Evolutionary conservation across 2,329 filamentous ascomycete species (phyloP), one percentile per base, ranked within the genome.

Genomic region (Cryphonectria parasitica): DNA sequence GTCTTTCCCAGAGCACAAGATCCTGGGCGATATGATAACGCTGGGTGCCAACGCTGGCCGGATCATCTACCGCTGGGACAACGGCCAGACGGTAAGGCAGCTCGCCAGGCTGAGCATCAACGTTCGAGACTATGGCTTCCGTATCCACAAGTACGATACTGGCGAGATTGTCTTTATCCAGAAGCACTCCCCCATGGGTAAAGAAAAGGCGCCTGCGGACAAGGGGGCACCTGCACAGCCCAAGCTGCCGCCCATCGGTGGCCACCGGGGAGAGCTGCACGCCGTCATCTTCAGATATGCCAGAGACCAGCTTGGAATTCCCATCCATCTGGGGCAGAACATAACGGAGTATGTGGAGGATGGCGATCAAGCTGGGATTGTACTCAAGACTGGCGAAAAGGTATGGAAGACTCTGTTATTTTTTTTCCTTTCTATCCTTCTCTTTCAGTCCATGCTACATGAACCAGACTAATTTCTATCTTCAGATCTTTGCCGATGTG

Each of bases 31-130:
- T 22, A 49, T 49, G 43, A 49, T 49, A 17, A 49, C 43, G 19
- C 43, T 49, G 1, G 43, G 43, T 8, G 43, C 66, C 36, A 67
- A 67, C 15, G 54, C 66, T 22, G 66, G 66, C 54, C 56, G 66
- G 22, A 67, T 67, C 25, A 67, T 67, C 56, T 28, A 67, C 54
- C 52, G 66, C 39, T 67, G 66, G 66, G 54, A 61, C 36, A 49
- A 67, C 66, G 66, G 66, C 39, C 56, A 61, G 13, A n/a, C 49
- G 6, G 43, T 49, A 6, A 22, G 43, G 43, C 43, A 49, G 43
- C 43, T 49, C 17, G 43, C 43, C 17, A 49, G 43, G 43, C 43
- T 49, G 19, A 49, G 43, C 43, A 49, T 49, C 43, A 49, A 49
- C 6, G 43, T 49, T 19, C 43, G 43, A 22, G 43, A 49, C 17